phyloP scores from a whole-genome alignment of 805 yeast species.

The Clavispora asparagi region DNA sequence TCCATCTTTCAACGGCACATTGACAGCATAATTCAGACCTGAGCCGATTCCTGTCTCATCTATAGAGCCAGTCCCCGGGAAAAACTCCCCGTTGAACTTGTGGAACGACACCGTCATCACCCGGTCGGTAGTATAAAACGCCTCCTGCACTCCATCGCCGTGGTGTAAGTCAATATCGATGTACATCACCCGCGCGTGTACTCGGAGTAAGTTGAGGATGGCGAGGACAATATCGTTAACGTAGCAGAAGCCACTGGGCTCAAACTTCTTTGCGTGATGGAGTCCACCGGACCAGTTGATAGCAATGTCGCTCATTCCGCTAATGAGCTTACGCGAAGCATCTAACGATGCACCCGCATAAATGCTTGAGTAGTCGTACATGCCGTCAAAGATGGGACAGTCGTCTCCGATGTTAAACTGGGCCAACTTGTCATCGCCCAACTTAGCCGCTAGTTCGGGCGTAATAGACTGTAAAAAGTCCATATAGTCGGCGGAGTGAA shows the following conservation, averaged over 20 bases:
- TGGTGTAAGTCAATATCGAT: constrained; percentile 95
- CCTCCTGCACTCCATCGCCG: constrained; percentile 98
- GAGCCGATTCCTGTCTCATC: constrained; percentile 85
- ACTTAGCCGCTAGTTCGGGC: constrained; percentile 64
- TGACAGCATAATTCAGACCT: constrained; percentile 83
- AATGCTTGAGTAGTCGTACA: constrained; percentile 82
- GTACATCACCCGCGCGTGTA: constrained; percentile 88
- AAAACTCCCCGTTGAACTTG: constrained; percentile 88
- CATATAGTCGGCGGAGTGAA: constrained; percentile 85
- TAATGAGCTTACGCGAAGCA: constrained; percentile 80
- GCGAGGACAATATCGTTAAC: constrained; percentile 91
- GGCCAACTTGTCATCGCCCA: constrained; percentile 52
- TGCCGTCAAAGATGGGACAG: constrained; percentile 92
- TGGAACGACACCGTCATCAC: constrained; percentile 97
- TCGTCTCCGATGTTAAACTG: constrained; percentile 88
- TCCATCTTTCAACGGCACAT: constrained; percentile 92
- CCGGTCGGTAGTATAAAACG: constrained; percentile 88
- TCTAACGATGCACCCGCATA: constrained; percentile 93
- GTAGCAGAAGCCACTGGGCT: constrained; percentile 94
- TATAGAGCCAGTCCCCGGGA: constrained; percentile 95
- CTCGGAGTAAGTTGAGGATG: constrained; percentile 75
- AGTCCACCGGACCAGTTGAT: constrained; percentile 96
- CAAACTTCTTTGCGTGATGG: constrained; percentile 93
- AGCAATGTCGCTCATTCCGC: constrained; percentile 89
- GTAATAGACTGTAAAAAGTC: constrained; percentile 71